Base-by-base conservation (phyloP, 257 asterid species). In the Nicotiana benthamiana region DNA sequence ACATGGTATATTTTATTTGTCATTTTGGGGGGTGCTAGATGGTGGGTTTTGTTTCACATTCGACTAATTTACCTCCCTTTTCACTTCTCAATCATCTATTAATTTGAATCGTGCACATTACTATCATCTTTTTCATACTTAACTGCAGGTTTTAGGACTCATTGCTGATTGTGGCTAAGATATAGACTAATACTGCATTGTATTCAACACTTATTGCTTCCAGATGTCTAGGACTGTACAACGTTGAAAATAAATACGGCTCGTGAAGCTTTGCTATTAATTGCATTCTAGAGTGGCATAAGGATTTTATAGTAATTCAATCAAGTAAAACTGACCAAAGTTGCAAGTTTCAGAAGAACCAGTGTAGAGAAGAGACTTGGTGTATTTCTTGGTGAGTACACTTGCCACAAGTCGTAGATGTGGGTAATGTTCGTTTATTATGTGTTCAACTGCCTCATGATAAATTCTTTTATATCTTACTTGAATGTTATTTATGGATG, bases 81-180 rank as follows among this genome's bases (percentile, higher is more conserved):
- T 9, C 46, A 7, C 11, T 8, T 40, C 10, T 8, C 46, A 40
- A 40, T 40, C 3, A 40, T 40, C 46, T 40, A 7, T 40, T 40
- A 40, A 40, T 40, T 40, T 40, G 46, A 40, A 40, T 8, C 84
- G 66, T 81, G 82, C 86, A 75, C 86, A 82, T 90, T 93, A 88
- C 93, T 77, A 79, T 84, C 62, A 80, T 85, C 74, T 89, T 87
- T 87, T 89, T 89, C 88, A 79, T 87, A 83, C 85, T 89, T 87
- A 40, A 86, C 90, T 92, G 95, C 97, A 93, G 97, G 95, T 88
- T 86, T 86, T 86, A 87, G 90, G 90, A 91, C 84, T 85, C 93
- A 81, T 62, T 78, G 93, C 86, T 90, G 94, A 85, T 84, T 86
- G 87, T 90, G 92, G 94, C 87, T 83, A 85, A 89, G 89, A 81